Percentiles rank a stretch among this genome's conserved stretches.
Evolutionary conservation across 1,284 basidiomycete genomes (phyloP).

Genomic region (Melampsora larici-populina): DNA sequence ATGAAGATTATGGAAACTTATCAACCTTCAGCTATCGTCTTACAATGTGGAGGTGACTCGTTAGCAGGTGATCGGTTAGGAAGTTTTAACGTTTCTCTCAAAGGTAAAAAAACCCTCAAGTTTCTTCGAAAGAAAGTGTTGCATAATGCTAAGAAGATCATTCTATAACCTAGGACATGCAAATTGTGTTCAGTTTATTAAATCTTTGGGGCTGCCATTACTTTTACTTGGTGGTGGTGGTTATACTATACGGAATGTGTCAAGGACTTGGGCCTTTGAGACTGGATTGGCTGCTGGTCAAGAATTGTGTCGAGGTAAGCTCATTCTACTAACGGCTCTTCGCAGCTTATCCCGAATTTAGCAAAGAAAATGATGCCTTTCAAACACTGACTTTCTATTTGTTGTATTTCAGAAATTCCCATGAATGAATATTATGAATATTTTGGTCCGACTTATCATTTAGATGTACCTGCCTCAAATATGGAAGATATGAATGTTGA

Average conservation of each 20-base stretch:
- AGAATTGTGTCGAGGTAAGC: slow-evolving; percentile 75
- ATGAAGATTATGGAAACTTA: slow-evolving; percentile 92
- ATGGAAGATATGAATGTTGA: slow-evolving; percentile 92
- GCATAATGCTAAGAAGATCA: background rate
- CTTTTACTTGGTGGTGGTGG: slow-evolving; percentile 93
- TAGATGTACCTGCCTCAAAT: slow-evolving; percentile 95
- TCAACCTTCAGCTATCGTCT: slow-evolving; percentile 88
- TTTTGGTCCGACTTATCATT: slow-evolving; percentile 93
- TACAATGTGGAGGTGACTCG: slow-evolving; percentile 99
- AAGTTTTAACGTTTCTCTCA: slow-evolving; percentile 94
- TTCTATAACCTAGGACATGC: slow-evolving; percentile 66
- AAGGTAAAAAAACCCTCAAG: slow-evolving; percentile 60
- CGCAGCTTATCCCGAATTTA: background rate
- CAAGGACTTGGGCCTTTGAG: slow-evolving; percentile 95
- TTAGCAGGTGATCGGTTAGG: slow-evolving; percentile 94
- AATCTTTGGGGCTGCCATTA: slow-evolving; percentile 89
- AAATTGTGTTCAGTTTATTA: slow-evolving; percentile 94
- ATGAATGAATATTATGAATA: slow-evolving; percentile 99
- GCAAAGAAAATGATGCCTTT: background rate
- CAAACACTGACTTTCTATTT: background rate
- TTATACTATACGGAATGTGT: slow-evolving; percentile 98
- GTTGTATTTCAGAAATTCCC: slow-evolving; percentile 69
- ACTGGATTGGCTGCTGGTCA: slow-evolving; percentile 95
- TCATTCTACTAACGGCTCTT: background rate
- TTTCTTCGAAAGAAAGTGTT: background rate